phyloP scores from a whole-genome alignment of 805 yeast species.

The Candida boidinii region DNA sequence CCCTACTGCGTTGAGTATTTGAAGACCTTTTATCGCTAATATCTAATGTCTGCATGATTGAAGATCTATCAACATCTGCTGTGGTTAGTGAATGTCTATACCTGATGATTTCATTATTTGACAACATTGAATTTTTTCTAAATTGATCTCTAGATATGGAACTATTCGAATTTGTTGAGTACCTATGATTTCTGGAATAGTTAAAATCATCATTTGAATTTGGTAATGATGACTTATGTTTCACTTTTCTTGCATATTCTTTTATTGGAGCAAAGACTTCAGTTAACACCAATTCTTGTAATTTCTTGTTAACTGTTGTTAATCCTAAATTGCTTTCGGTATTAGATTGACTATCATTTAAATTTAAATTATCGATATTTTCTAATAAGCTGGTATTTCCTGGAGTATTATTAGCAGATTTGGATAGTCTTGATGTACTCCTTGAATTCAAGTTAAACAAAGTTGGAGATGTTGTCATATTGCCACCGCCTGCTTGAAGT shows the following conservation, averaged over 20 bases:
- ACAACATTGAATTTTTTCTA: neutral
- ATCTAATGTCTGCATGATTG: too few species aligned
- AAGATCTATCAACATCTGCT: neutral
- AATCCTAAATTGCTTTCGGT: constrained; percentile 33
- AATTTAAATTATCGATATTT: too few species aligned
- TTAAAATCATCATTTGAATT: constrained; percentile 5
- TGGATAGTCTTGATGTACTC: too few species aligned
- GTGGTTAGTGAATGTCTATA: neutral
- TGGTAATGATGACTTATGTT: constrained; percentile 7
- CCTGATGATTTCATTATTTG: neutral
- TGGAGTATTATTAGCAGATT: too few species aligned
- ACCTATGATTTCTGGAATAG: constrained; percentile 5
- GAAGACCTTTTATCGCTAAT: too few species aligned
- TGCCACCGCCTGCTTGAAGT: too few species aligned
- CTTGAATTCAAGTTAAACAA: too few species aligned
- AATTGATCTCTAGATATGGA: neutral
- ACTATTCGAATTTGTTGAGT: neutral
- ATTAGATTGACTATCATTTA: constrained; percentile 2
- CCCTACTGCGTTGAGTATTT: too few species aligned
- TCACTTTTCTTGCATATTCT: constrained; percentile 20
- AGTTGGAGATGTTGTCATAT: constrained; percentile 13
- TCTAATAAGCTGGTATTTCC: too few species aligned
- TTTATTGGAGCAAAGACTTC: constrained; percentile 61
- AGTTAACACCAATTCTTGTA: constrained; percentile 60
- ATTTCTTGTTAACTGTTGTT: constrained; percentile 60